Base-by-base conservation (phyloP, 1,139 yeast species). In the Williopsis jadinii region DNA sequence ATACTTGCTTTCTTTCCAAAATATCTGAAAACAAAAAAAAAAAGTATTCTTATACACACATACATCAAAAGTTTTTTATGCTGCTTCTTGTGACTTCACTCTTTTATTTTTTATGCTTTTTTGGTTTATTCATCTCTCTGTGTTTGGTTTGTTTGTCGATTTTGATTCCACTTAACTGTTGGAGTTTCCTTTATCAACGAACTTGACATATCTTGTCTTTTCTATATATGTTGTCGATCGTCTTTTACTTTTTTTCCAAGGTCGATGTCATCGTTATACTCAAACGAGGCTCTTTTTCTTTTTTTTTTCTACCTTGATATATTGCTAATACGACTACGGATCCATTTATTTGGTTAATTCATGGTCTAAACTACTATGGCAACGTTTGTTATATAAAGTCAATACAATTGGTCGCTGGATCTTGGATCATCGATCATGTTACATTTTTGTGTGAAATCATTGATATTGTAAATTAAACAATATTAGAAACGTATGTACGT, bases 11-110 rank as follows among this genome's bases (percentile, higher is more conserved):
- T 28, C 35, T 30, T 37, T 13, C 14, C 9, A 38, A 35, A 35
- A 35, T 9, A 28, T 24, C 24, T 19, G 5, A 42, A 40, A 37
- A 40, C 32, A 32, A 34, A 28, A 32, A 33, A 31, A 28, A 37
- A 37, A 37, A 31, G 29, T 24, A 11, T 26, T 8, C 12, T 24
- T 24, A 33, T 24, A 26, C 35, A 30, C 10, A 9, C 13, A 28
- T 15, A 37, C 36, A 38, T 28, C 36, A 35, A 41, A 35, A 38
- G 36, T 33, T 39, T 40, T 26, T 19, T 19, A n/a, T 9, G 35
- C 11, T 34, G 24, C 35, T 32, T 37, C 30, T 41, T 30, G 37
- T 28, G 24, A 29, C 35, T 31, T 35, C 33, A 36, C 34, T 33
- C 27, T 30, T 33, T 32, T 11, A 29, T 34, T 14, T 8, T 12